Base-by-base conservation (phyloP, 805 yeast species). In the Candida morakotiae region DNA sequence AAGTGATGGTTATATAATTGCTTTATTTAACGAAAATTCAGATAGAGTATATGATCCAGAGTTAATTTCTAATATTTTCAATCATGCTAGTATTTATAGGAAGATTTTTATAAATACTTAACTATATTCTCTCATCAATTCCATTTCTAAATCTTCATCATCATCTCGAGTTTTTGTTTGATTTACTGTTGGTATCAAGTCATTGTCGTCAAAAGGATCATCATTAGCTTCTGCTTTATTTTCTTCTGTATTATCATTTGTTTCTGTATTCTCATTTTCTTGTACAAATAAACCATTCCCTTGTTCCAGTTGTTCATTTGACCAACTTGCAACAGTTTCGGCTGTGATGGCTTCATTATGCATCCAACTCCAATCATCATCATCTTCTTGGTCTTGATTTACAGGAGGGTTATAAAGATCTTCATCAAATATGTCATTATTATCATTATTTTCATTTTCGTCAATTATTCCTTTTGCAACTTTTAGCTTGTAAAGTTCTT, bases 1-100 rank as follows among this genome's bases (percentile, higher is more conserved):
- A 44, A 61, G 75, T 1, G 79, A 79, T 2, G 83, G 83, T 0
- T 77, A 63, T 44, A 42, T 77, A 34, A 60, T 79, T 34, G 71
- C 69, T 4, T 63, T 67, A 3, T 75, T 77, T 49, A 65, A 57
- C 41, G 60, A 62, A 28, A 42, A 48, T 0, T 36, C 34, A 11
- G 17, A 40, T 9, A 33, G 35, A 8, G 52, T 42, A 3, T 53
- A 69, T 23, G 44, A 53, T n/a, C 64, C 61, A 3, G 61, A 54
- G 1, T 59, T 62, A 24, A 58, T 77, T 19, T 73, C 76, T 26
- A 60, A 62, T 26, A 64, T 75, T 15, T 74, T 66, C 42, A 67
- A 67, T 20, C 64, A 70, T 42, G 69, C 73, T 2, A 61, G 74
- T 33, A 54, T 71, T 4, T 61, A 76, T 32, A 70, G 82, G 43